phyloP scores from a whole-genome alignment of 1,139 yeast genomes.

The Yamadazyma dushanensis region DNA sequence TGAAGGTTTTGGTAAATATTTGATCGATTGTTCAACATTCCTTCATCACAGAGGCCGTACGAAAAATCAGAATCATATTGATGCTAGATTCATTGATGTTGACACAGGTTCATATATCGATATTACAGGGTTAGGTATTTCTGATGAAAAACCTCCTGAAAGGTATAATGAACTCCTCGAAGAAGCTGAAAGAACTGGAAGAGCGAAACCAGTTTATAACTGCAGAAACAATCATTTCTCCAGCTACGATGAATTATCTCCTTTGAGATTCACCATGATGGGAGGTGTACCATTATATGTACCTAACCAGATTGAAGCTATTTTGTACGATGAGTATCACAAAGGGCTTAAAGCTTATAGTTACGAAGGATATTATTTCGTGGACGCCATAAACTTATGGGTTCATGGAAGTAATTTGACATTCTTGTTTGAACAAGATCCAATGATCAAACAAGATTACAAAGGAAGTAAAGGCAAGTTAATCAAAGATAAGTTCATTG shows the following conservation, averaged over 20 bases:
- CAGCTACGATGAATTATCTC: slow-evolving; percentile 29
- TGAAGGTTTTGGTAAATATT: slow-evolving; percentile 37
- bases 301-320: slow-evolving; percentile 29
- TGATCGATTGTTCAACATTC: slow-evolving; percentile 41
- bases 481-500: slow-evolving; percentile 14
- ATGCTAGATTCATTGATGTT: slow-evolving; percentile 77
- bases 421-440: slow-evolving; percentile 19
- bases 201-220: slow-evolving; percentile 33
- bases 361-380: slow-evolving; percentile 26
- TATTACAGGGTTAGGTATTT: slow-evolving; percentile 52
- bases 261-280: slow-evolving; percentile 28
- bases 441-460: slow-evolving; percentile 18
- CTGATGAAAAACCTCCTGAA: slow-evolving; percentile 34
- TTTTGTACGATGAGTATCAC: slow-evolving; percentile 32
- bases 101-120: slow-evolving; percentile 78
- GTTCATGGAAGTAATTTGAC: slow-evolving; percentile 21
- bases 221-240: slow-evolving; percentile 49
- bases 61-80: slow-evolving; percentile 60
- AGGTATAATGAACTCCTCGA: slow-evolving; percentile 23
- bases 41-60: slow-evolving; percentile 33
- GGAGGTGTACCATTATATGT: slow-evolving; percentile 38
- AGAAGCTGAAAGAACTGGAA: slow-evolving; percentile 12
- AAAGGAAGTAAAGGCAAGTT: slow-evolving; percentile 10
- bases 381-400: slow-evolving; percentile 37
- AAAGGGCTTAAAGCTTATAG: slow-evolving; percentile 24